phyloP scores from a whole-genome alignment of 495 filamentous ascomycete genomes.

The Aspergillus baeticus region DNA sequence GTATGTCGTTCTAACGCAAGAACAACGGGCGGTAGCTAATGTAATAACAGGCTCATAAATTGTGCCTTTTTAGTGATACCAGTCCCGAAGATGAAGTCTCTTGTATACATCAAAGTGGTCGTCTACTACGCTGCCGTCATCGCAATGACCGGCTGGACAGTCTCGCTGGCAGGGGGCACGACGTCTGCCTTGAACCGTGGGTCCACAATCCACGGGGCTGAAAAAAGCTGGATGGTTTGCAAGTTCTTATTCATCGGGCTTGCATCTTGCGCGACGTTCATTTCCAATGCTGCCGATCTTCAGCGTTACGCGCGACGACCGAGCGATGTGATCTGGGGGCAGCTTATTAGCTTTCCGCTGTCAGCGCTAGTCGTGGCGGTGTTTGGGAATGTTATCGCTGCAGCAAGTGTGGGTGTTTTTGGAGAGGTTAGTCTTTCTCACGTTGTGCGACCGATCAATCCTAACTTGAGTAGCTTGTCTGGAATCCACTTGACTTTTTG shows the following conservation, averaged over 20 bases:
- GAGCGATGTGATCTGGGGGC: conserved; percentile 34
- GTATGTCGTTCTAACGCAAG: conserved; percentile 6
- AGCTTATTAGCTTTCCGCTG: conserved; percentile 34
- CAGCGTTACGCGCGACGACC: conserved; percentile 35
- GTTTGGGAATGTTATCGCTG: conserved; percentile 24
- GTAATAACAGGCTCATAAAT: conserved; percentile 24
- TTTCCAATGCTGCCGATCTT: conserved; percentile 48
- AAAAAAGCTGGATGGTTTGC: conserved; percentile 30
- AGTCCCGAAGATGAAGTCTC: conserved; percentile 34
- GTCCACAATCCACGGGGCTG: conserved; percentile 28
- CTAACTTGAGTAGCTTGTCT: conserved; percentile 20
- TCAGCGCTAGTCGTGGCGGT: conserved; percentile 28
- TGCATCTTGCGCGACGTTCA: conserved; percentile 44
- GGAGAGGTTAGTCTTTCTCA: conserved; percentile 16
- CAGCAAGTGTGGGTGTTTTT: conserved; percentile 21
- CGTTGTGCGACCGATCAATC: neutral
- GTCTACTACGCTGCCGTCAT: conserved; percentile 33
- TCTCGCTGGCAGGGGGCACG: conserved; percentile 28
- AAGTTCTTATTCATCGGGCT: conserved; percentile 36
- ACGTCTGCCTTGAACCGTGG: conserved; percentile 22
- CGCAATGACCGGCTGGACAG: conserved; percentile 35
- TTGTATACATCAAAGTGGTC: conserved; percentile 34
- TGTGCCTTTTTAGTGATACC: conserved; percentile 36
- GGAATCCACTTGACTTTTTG: conserved; percentile 25
- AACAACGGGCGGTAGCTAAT: neutral